Evolutionary conservation across 2,329 filamentous ascomycete genomes (phyloP), one percentile per base, ranked within the genome.

Genomic region (Pyrenochaeta sp.): DNA sequence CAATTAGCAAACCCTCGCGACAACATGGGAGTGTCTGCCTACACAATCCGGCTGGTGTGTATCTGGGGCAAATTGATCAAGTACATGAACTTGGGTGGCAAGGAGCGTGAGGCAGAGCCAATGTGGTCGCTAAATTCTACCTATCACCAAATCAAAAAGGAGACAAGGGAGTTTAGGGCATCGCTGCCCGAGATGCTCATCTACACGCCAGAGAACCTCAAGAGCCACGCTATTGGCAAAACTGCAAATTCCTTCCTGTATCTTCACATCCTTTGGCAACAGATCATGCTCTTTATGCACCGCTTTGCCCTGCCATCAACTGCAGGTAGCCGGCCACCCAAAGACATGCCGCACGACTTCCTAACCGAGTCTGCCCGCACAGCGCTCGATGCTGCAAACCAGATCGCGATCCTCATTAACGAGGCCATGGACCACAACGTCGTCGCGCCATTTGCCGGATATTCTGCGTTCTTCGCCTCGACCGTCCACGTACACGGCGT

Each of bases 11-110:
- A 91, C 60, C 82, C 89, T 1, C 87, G 84, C 65, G 87, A 90
- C 7, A 97, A 97, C 69, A 96, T 98, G 92, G 95, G 94, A 2
- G 92, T 96, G 4, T 90, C 92, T 1, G 92, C 94, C 10, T 97
- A 96, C 75, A 90, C 95, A 68, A 90, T 98, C 57, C 87, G 91
- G 17, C 83, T 89, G 2, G 90, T 98, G 56, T 87, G 92, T 1
- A 81, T 97, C 29, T 98, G 94, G 93, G 95, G 95, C 4, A 87
- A 88, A 43, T 88, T 97, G 43, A 90, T 97, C 64, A 89, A 89
- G 56, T 97, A 97, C 72, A 81, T 97, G 57, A 97, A 97, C 71
- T 86, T 97, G 52, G 93, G 93, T 20, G 93, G 92, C 1, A 93
- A 90, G 70, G 90, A 93, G 54, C 81, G 85, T 45, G 94, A 98